Percentiles rank a stretch among this genome's conserved stretches.
These are phyloP conservation scores for Sphaerostilbella broomeana DNA, from an alignment of 2,329 filamentous ascomycete species.

Conservation along the genomic window DNA sequence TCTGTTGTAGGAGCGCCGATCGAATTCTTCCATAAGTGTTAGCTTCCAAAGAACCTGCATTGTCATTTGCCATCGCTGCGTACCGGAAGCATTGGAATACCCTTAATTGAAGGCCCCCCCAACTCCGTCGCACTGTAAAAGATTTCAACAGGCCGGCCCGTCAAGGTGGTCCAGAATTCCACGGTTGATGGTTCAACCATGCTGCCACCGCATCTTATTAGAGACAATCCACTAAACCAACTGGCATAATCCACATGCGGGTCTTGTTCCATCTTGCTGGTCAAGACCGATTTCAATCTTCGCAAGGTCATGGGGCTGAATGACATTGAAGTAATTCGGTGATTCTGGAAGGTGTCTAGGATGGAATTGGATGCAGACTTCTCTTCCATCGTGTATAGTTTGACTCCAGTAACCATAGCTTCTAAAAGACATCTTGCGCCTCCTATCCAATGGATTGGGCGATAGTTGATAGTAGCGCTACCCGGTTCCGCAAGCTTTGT, in stretches of 20 bases:
- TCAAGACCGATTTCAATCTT: constrained; percentile 6
- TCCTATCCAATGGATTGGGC: constrained; percentile 15
- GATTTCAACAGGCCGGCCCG: constrained; percentile 7
- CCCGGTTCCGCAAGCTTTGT: neutral
- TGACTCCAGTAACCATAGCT: constrained; percentile 6
- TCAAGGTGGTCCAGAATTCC: constrained; percentile 11
- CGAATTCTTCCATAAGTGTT: neutral
- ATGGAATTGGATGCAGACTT: neutral
- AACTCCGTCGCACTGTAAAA: constrained; percentile 9
- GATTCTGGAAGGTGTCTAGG: constrained; percentile 7
- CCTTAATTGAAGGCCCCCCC: neutral
- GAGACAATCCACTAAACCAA: constrained; percentile 1
- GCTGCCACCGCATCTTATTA: neutral
- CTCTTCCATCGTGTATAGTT: constrained; percentile 8
- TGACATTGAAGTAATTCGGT: constrained; percentile 8
- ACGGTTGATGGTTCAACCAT: neutral
- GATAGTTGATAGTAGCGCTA: constrained; percentile 9
- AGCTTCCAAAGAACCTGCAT: neutral
- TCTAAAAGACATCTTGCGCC: constrained; percentile 6
- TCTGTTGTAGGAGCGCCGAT: neutral
- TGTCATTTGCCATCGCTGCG: neutral
- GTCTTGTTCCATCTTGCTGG: neutral
- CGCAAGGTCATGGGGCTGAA: constrained; percentile 11
- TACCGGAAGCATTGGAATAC: neutral
- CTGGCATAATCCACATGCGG: constrained; percentile 1